Conservation (phyloP, 192 early-diverging fungal genomes). For the Podila verticillata region DNA sequence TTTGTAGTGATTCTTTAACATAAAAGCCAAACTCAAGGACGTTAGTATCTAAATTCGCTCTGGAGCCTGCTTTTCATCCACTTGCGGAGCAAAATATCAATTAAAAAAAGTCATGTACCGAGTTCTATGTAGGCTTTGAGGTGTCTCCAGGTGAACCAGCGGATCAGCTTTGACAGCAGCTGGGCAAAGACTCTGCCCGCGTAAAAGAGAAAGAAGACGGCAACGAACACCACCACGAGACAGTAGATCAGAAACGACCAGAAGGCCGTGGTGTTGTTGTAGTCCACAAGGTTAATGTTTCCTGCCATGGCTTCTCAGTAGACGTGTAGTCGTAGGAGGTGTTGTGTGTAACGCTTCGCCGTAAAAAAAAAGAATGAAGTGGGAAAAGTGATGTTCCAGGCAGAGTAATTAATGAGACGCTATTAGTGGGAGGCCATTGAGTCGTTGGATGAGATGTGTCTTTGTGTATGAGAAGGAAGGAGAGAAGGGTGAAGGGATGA, state of each 20-base stretch:
- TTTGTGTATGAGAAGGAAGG: too few species aligned
- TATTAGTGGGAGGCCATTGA: too few species aligned
- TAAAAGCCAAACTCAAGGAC: not conserved
- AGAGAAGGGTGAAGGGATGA: too few species aligned
- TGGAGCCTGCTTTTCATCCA: too few species aligned
- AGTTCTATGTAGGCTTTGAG: conserved; percentile 75
- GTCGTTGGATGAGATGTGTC: too few species aligned
- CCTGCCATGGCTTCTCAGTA: conserved; percentile 18
- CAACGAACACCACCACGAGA: conserved; percentile 69
- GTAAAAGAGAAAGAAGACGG: conserved; percentile 81
- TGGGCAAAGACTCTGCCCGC: conserved; percentile 71
- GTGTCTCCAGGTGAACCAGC: conserved; percentile 74
- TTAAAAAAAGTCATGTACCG: conserved; percentile 54
- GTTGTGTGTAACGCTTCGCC: too few species aligned
- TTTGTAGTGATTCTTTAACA: conserved; percentile 69
- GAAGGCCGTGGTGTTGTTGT: conserved; percentile 36
- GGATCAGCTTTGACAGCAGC: conserved; percentile 66
- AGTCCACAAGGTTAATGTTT: conserved; percentile 44
- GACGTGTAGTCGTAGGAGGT: too few species aligned
- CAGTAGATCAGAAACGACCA: conserved; percentile 75
- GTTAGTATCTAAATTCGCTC: not conserved
- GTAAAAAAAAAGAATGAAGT: too few species aligned
- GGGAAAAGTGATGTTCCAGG: too few species aligned
- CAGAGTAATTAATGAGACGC: too few species aligned
- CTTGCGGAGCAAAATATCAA: not conserved